These are phyloP conservation scores for Coffea humblotiana DNA, from an alignment of 305 asterid genomes.

Conservation along the genomic window DNA sequence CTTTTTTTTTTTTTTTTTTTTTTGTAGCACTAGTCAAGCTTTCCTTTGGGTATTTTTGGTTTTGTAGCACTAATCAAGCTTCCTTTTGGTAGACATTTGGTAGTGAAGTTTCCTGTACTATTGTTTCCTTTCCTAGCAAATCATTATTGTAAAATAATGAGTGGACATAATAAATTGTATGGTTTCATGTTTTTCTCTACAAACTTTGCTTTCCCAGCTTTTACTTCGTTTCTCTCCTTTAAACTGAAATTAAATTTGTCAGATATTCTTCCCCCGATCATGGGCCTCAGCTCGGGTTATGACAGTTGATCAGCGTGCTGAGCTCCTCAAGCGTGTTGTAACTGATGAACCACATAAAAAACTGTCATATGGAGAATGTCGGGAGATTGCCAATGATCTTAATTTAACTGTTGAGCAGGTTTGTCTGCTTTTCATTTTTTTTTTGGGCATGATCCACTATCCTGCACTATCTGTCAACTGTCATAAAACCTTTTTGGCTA, in stretches of 20 bases:
- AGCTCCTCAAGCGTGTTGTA: slow-evolving; percentile 61
- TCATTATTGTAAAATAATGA: not conserved
- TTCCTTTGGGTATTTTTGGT: too few species aligned
- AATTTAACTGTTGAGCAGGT: slow-evolving; percentile 93
- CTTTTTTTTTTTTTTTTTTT: too few species aligned
- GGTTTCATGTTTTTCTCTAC: not conserved
- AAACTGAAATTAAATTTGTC: slow-evolving; percentile 30
- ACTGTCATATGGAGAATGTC: slow-evolving; percentile 72
- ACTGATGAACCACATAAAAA: slow-evolving; percentile 53
- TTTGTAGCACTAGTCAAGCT: not conserved
- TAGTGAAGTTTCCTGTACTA: not conserved
- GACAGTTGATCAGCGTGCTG: slow-evolving; percentile 75
- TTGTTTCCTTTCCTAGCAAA: not conserved
- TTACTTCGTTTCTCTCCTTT: slow-evolving; percentile 14
- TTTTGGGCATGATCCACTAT: not conserved
- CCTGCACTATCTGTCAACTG: too few species aligned
- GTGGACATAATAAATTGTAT: not conserved
- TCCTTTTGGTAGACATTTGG: not conserved
- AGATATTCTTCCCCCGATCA: slow-evolving; percentile 71
- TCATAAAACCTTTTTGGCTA: too few species aligned
- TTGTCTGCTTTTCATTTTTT: slow-evolving; percentile 33
- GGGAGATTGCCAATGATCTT: slow-evolving; percentile 77
- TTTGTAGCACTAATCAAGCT: not conserved
- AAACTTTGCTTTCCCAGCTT: not conserved
- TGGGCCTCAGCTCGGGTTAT: slow-evolving; percentile 75